Conservation (phyloP, 1,284 basidiomycete genomes). For the Cerrena zonata region DNA sequence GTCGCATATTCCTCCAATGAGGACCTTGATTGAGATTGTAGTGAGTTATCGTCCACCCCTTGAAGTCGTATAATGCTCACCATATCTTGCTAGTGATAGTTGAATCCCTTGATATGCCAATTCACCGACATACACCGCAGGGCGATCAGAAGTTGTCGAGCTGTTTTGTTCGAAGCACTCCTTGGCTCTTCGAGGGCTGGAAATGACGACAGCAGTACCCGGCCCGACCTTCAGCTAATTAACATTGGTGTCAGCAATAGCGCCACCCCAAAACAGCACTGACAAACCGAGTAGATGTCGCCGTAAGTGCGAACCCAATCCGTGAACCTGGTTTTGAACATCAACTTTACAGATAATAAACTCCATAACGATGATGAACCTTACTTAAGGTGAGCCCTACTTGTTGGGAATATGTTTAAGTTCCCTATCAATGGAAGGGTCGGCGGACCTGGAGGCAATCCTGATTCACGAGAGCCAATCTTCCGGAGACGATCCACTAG, state of each 20-base stretch:
- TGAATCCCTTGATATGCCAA: constrained; percentile 18
- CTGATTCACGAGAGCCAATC: constrained; percentile 4
- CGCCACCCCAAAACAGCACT: neutral
- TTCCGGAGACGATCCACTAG: neutral
- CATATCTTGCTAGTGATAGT: neutral
- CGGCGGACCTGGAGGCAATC: constrained; percentile 1
- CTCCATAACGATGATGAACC: neutral
- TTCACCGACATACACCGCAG: constrained; percentile 21
- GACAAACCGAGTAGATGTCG: neutral
- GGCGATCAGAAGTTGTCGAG: constrained; percentile 13
- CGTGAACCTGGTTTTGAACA: constrained; percentile 1
- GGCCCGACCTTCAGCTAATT: constrained; percentile 21
- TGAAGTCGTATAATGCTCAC: neutral
- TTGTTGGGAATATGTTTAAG: neutral
- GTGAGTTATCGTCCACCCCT: neutral
- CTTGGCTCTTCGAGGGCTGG: constrained; percentile 21
- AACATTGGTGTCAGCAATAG: neutral
- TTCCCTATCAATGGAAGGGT: constrained; percentile 1
- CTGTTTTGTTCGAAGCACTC: constrained; percentile 27
- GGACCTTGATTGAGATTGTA: neutral
- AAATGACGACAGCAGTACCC: constrained; percentile 23
- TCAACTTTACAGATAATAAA: neutral
- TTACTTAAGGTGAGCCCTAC: neutral
- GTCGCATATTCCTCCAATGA: neutral
- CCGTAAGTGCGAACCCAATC: constrained; percentile 6